Conservation (phyloP, 179 eudicot species). For the Beta corolliflora region DNA sequence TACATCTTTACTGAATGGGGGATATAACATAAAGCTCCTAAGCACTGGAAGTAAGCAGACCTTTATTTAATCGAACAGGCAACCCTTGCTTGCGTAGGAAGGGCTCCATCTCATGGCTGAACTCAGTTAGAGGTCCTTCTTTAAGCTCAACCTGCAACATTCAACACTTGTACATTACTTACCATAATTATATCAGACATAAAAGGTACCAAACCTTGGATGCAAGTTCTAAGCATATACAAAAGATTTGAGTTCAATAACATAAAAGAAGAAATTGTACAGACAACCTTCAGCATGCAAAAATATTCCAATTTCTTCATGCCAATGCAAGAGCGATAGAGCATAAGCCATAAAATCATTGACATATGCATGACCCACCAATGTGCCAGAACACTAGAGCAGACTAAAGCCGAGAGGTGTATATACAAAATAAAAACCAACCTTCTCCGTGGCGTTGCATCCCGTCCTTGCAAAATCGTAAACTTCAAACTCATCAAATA, state of each 20-base stretch:
- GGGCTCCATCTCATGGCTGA: slow-evolving; percentile 98
- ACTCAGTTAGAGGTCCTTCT: slow-evolving; percentile 87
- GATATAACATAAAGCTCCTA: not conserved
- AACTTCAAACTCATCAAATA: slow-evolving; percentile 71
- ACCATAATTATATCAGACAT: not conserved
- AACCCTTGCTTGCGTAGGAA: slow-evolving; percentile 91
- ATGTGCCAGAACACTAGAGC: not conserved
- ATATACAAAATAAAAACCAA: slow-evolving; percentile 22
- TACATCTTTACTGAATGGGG: not conserved
- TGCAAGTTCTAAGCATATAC: not conserved
- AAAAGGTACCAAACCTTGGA: not conserved
- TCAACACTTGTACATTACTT: not conserved
- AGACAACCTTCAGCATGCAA: not conserved
- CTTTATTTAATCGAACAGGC: slow-evolving; percentile 94
- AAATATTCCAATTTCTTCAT: not conserved
- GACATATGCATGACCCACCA: not conserved
- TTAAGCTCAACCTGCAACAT: slow-evolving; percentile 78
- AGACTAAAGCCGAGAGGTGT: no score
- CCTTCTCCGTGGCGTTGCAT: slow-evolving; percentile 62
- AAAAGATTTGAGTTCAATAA: not conserved
- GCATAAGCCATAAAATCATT: not conserved
- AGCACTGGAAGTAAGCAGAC: slow-evolving; percentile 32
- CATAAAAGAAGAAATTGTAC: not conserved
- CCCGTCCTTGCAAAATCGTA: slow-evolving; percentile 95
- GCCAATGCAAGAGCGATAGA: not conserved